phyloP scores from a whole-genome alignment of 1,284 basidiomycete genomes.

The Malassezia brasiliensis region DNA sequence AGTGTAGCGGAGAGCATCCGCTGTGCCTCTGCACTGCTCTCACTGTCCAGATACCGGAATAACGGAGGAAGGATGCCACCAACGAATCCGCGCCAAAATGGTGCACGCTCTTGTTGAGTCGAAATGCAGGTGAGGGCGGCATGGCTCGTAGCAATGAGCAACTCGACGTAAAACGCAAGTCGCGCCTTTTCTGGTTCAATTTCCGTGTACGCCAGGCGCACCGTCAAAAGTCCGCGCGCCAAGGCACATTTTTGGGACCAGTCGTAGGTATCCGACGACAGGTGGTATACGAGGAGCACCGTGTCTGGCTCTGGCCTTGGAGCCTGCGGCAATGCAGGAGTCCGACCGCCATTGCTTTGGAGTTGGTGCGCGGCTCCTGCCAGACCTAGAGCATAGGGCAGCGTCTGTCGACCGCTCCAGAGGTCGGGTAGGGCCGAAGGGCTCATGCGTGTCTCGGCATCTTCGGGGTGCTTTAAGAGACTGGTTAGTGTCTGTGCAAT shows the following conservation, averaged over 20 bases:
- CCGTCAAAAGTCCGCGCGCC: neutral
- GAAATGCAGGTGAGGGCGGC: neutral
- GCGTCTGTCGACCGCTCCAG: neutral
- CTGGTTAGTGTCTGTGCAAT: neutral
- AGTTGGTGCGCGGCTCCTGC: neutral
- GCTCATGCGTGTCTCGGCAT: neutral
- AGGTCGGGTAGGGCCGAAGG: neutral
- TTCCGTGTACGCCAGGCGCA: neutral
- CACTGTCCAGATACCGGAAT: neutral
- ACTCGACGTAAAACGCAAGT: conserved; percentile 1
- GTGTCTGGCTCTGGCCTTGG: conserved; percentile 1
- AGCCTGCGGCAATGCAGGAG: neutral
- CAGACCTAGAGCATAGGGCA: neutral
- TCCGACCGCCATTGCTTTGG: neutral
- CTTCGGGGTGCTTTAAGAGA: neutral
- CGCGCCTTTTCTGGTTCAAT: neutral
- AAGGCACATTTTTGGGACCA: conserved; percentile 1
- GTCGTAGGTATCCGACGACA: neutral
- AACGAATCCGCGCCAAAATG: neutral
- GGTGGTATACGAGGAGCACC: conserved; percentile 1
- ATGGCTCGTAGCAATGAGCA: neutral
- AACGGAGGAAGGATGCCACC: conserved; percentile 7
- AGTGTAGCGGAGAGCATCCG: neutral
- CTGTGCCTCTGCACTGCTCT: neutral
- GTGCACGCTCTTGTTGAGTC: neutral